A percentile compares a stretch with the other conserved stretches of the same genome.
Evolutionary conservation across 345 rosid species (phyloP).

Genomic region (Anacardium occidentale): DNA sequence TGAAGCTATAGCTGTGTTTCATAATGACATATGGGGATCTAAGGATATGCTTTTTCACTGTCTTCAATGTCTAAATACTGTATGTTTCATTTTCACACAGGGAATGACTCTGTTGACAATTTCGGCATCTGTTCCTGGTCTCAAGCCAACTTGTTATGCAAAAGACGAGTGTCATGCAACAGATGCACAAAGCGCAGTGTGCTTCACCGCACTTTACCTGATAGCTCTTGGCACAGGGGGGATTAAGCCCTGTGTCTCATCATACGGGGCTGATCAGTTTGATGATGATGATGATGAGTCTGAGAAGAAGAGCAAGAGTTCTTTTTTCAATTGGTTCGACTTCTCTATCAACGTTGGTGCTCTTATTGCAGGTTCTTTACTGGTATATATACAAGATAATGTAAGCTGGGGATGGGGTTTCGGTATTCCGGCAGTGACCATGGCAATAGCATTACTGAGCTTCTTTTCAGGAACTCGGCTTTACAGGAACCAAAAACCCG

Average conservation of each 20-base stretch:
- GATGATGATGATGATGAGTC: slow-evolving; percentile 56
- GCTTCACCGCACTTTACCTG: slow-evolving; percentile 59
- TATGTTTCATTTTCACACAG: slow-evolving; percentile 21
- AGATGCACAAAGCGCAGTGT: slow-evolving; percentile 28
- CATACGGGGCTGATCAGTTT: slow-evolving; percentile 79
- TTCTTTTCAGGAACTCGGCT: slow-evolving; percentile 67
- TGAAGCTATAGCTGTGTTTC: neutral
- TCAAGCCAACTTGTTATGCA: slow-evolving; percentile 48
- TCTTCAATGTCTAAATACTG: neutral
- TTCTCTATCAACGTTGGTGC: slow-evolving; percentile 68
- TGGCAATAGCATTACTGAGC: slow-evolving; percentile 58
- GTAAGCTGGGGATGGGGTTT: slow-evolving; percentile 85
- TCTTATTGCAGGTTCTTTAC: slow-evolving; percentile 59
- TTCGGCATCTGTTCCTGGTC: slow-evolving; percentile 55
- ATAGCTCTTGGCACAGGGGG: slow-evolving; percentile 73
- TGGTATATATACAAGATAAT: slow-evolving; percentile 66
- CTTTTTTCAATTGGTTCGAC: slow-evolving; percentile 81
- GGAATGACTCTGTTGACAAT: slow-evolving; percentile 66
- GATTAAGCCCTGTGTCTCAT: slow-evolving; percentile 75
- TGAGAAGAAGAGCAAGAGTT: slow-evolving; percentile 62
- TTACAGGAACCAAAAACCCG: slow-evolving; percentile 58
- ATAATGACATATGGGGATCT: too few species aligned
- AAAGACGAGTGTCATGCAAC: slow-evolving; percentile 43
- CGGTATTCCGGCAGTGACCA: slow-evolving; percentile 59
- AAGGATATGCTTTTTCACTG: too few species aligned